Evolutionary conservation across 208 protist species (phyloP).

Genomic region (Acanthamoeba culbertsoni): DNA sequence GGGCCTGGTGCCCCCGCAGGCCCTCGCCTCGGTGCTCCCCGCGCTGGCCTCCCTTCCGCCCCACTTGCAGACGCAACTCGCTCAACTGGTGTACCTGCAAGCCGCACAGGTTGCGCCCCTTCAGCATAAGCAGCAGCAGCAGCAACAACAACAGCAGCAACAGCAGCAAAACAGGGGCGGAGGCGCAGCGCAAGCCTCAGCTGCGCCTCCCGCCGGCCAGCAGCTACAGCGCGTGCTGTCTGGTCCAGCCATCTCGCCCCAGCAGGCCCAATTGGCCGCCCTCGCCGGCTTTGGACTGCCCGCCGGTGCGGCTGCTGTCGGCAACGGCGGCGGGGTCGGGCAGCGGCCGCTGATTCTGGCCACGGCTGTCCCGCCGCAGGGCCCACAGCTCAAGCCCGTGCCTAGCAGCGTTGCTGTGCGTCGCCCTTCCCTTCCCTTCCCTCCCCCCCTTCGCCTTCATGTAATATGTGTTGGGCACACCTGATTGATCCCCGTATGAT

Average conservation of each 20-base stretch:
- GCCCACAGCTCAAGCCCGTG: background rate
- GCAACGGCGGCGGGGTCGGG: background rate
- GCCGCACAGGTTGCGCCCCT: background rate
- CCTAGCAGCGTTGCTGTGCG: too few species aligned
- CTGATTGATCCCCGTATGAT: too few species aligned
- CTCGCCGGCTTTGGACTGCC: background rate
- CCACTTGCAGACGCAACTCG: background rate
- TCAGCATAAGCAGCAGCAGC: background rate
- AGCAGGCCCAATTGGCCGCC: background rate
- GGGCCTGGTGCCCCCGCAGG: background rate
- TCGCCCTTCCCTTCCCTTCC: too few species aligned
- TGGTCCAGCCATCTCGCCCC: background rate
- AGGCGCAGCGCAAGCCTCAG: background rate
- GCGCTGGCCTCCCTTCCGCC: background rate
- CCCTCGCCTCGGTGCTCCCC: background rate
- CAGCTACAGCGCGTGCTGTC: background rate
- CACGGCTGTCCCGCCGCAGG: background rate
- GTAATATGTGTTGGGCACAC: too few species aligned
- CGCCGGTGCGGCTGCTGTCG: background rate
- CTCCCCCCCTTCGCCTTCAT: too few species aligned
- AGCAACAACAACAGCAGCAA: background rate
- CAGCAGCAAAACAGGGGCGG: background rate
- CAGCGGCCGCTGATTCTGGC: background rate
- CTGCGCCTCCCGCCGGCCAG: too few species aligned
- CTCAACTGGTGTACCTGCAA: background rate